Evolutionary conservation across 2,329 filamentous ascomycete genomes (phyloP), one percentile per base, ranked within the genome.

Genomic region (Calonectria pteridis): DNA sequence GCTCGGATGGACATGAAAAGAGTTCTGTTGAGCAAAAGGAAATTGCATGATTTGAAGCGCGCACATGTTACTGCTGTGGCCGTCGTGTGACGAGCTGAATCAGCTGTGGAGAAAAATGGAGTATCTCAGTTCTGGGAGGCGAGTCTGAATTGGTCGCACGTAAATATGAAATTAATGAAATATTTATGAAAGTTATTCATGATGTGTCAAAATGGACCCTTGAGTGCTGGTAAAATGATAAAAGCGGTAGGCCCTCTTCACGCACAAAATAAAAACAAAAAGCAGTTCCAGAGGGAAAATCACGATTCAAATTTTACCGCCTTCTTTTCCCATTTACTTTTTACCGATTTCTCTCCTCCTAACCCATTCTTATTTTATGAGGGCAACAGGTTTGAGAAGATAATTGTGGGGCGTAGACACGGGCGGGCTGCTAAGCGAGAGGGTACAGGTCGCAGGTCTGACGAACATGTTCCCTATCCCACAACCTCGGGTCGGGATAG

Each of bases 1-100:
- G 40, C 26, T 40, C 55, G 14, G 28, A 46, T 49, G 29, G 26
- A 7, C 1, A 40, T 5, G 59, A 37, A 10, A 64, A 64, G 35
- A 16, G 26, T 20, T 64, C 59, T 4, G 40, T 64, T 49, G 59
- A 64, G 40, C 59, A 64, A 31, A 64, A 64, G n/a, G 59, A 64
- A 33, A 10, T 23, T 33, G 59, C 40, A 64, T 64, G 28, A 64
- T 40, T 40, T 26, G 6, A 26, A 35, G 16, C 23, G 2, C n/a
- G 23, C 14, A 20, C 16, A 3, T 16, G n/a, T 28, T 23, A 20
- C n/a, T 23, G 18, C 40, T 20, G 18, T 43, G 40, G 18, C 37
- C 37, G 9, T 46, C 43, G 10, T 23, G 43, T n/a, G 20, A 46
- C 43, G 43, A 46, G n/a, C n/a, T 13, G 11, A 23, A 23, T n/a